Conservation (phyloP, 1,284 basidiomycete genomes). For the Tilletia setariae region DNA sequence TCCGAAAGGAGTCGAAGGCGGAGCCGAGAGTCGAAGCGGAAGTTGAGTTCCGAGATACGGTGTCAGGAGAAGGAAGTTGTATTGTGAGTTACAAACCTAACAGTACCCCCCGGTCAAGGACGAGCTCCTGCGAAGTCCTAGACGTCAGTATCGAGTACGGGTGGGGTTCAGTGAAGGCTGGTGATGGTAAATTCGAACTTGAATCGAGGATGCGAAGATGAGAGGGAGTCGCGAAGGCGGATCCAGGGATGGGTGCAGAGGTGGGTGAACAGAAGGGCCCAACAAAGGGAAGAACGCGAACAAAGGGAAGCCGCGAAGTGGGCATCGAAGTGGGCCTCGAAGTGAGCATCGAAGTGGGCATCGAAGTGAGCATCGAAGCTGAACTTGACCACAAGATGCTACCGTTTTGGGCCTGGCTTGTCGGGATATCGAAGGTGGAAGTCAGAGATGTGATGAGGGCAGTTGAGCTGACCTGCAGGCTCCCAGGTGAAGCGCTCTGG, state of each 20-base stretch:
- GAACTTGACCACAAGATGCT: too few species aligned
- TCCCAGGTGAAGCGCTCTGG: constrained; percentile 12
- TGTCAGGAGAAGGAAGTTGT: too few species aligned
- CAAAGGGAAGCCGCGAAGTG: neutral
- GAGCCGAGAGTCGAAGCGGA: too few species aligned
- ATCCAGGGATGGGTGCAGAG: neutral
- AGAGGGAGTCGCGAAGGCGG: neutral
- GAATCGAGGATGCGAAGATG: neutral
- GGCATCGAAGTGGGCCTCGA: neutral
- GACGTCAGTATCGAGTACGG: too few species aligned
- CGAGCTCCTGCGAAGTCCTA: too few species aligned
- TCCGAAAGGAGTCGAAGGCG: too few species aligned
- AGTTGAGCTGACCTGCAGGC: constrained; percentile 2
- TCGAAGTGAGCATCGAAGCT: neutral
- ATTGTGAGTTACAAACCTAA: too few species aligned
- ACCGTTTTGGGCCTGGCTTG: constrained; percentile 10
- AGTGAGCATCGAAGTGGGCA: neutral
- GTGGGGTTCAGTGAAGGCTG: neutral
- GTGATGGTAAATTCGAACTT: neutral
- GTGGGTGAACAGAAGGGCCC: neutral
- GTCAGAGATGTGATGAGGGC: constrained; percentile 1
- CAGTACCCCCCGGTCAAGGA: too few species aligned
- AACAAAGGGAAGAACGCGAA: neutral
- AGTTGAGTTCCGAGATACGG: too few species aligned
- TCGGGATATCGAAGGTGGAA: constrained; percentile 9